Conservation (phyloP, 345 rosid species). For the Cardamine resedifolia region DNA sequence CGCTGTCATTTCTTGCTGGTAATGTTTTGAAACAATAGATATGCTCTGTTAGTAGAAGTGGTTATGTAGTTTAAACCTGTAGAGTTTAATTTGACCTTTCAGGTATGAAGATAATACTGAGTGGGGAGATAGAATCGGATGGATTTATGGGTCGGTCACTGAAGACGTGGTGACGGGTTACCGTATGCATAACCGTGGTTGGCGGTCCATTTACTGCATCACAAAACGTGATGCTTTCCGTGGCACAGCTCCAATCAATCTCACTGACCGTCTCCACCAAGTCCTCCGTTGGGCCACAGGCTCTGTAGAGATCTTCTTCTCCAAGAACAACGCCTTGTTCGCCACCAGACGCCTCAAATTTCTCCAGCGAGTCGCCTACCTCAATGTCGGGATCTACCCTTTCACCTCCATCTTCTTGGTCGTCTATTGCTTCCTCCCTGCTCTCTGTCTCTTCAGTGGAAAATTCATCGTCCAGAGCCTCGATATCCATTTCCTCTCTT, state of each 20-base stretch:
- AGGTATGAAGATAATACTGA: slow-evolving; percentile 88
- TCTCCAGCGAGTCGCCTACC: slow-evolving; percentile 80
- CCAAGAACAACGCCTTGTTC: slow-evolving; percentile 71
- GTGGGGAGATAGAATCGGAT: slow-evolving; percentile 85
- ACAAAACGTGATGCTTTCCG: slow-evolving; percentile 92
- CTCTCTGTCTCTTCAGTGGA: slow-evolving; percentile 77
- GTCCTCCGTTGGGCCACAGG: slow-evolving; percentile 97
- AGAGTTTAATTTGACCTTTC: background rate
- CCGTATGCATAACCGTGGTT: slow-evolving; percentile 97
- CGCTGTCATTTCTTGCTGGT: slow-evolving; percentile 95
- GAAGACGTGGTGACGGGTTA: slow-evolving; percentile 91
- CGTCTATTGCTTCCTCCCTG: slow-evolving; percentile 83
- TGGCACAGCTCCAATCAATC: slow-evolving; percentile 89
- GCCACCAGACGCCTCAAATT: slow-evolving; percentile 73
- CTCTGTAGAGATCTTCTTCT: slow-evolving; percentile 88
- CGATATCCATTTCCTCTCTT: slow-evolving; percentile 56
- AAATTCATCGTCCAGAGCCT: slow-evolving; percentile 70
- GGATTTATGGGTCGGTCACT: slow-evolving; percentile 66
- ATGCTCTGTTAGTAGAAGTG: background rate
- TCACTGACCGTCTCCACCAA: slow-evolving; percentile 90
- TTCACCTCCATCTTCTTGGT: slow-evolving; percentile 80
- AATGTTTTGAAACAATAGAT: background rate
- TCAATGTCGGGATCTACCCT: slow-evolving; percentile 86
- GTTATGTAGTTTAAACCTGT: background rate
- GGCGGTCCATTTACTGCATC: slow-evolving; percentile 87